A percentile compares a stretch with the other conserved stretches of the same genome.
These are phyloP conservation scores for Gardenia jasminoides DNA, from an alignment of 257 asterid genomes.

Conservation along the genomic window DNA sequence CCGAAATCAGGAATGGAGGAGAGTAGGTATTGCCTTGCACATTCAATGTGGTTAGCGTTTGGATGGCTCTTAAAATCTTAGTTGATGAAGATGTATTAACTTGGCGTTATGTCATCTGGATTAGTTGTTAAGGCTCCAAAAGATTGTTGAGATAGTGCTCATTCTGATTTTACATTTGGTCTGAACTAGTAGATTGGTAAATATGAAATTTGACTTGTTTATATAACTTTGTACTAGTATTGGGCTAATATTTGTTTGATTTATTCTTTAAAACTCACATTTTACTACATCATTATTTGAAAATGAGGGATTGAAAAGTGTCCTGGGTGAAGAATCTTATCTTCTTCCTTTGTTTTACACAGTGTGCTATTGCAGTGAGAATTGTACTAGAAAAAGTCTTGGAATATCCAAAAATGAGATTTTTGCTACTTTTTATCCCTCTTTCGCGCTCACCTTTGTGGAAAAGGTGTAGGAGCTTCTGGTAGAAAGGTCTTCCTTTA, in stretches of 20 bases:
- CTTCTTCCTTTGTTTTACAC: neutral
- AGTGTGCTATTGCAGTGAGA: neutral
- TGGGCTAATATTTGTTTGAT: too few species aligned
- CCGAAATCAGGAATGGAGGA: neutral
- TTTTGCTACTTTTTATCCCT: neutral
- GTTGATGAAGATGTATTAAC: neutral
- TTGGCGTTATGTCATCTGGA: neutral
- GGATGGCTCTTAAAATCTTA: neutral
- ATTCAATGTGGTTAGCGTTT: neutral
- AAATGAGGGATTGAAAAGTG: neutral
- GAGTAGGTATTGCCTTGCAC: neutral
- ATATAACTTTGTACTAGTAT: neutral
- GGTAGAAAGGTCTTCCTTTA: neutral
- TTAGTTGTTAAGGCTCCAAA: neutral
- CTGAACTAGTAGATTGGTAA: neutral
- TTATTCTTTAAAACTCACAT: neutral
- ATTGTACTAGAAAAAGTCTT: neutral
- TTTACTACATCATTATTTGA: neutral
- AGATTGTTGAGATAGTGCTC: neutral
- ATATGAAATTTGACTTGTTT: neutral
- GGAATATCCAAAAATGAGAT: neutral
- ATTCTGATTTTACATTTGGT: neutral
- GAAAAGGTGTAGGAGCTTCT: neutral
- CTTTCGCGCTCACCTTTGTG: neutral
- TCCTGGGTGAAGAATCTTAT: neutral